A percentile compares a stretch with the other conserved stretches of the same genome.
Conservation (phyloP, 1,284 basidiomycete genomes). For the Moesziomyces sp. region DNA sequence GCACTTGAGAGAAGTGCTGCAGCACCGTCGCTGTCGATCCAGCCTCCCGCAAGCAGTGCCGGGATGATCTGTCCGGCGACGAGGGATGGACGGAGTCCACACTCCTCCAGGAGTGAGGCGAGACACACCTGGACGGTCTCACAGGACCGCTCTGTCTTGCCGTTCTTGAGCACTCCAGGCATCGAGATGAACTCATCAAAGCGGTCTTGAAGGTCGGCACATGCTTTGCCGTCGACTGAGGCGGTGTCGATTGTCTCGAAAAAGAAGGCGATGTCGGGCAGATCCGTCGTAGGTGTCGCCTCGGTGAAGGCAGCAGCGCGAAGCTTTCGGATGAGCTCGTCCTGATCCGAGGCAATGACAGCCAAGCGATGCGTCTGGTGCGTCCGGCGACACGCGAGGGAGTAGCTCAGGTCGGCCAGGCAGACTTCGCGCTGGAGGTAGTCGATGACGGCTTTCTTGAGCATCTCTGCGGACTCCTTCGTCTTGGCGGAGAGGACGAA, state of each 20-base stretch:
- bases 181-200: background rate
- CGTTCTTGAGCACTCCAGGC: background rate
- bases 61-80: background rate
- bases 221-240: background rate
- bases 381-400: slow-evolving; percentile 35
- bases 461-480: slow-evolving; percentile 26
- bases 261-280: slow-evolving; percentile 7
- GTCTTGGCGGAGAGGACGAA: slow-evolving; percentile 45
- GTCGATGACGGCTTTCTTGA: slow-evolving; percentile 28
- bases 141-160: background rate
- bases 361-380: slow-evolving; percentile 38
- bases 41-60: background rate
- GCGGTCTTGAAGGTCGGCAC: slow-evolving; percentile 7
- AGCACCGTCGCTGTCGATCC: slow-evolving; percentile 1
- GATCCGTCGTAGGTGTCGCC: slow-evolving; percentile 8
- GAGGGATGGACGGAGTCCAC: slow-evolving; percentile 8
- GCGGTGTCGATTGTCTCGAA: background rate
- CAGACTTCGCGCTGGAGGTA: slow-evolving; percentile 35
- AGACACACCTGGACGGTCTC: slow-evolving; percentile 16
- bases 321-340: slow-evolving; percentile 34
- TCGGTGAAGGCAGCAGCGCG: slow-evolving; percentile 18
- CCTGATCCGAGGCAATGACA: slow-evolving; percentile 29
- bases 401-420: slow-evolving; percentile 41
- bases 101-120: slow-evolving; percentile 16
- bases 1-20: background rate